Evolutionary conservation across 176 grass and related monocot genomes (phyloP).

Genomic region (Lolium rigidum): DNA sequence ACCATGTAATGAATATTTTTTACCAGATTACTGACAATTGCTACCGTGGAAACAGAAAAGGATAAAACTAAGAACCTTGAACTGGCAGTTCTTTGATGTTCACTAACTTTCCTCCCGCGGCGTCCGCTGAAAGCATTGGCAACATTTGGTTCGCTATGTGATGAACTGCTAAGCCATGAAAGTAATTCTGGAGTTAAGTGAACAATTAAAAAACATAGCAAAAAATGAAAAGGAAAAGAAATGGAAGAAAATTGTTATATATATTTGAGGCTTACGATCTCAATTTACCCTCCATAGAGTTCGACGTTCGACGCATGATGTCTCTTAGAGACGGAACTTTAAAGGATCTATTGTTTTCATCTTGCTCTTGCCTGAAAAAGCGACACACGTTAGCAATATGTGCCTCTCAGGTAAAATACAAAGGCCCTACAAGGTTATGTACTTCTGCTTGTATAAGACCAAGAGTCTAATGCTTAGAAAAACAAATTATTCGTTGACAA

Average conservation of each 20-base stretch:
- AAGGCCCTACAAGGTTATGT: conserved; percentile 3
- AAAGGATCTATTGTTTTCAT: conserved; percentile 70
- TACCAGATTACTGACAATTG: conserved; percentile 17
- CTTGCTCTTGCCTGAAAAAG: conserved; percentile 79
- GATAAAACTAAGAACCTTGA: conserved; percentile 79
- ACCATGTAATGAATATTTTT: background rate
- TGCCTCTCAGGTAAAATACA: background rate
- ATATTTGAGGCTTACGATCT: conserved; percentile 47
- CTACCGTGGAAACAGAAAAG: conserved; percentile 31
- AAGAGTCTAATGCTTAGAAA: conserved; percentile 8
- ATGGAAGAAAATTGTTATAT: conserved; percentile 19
- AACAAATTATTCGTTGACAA: conserved; percentile 31
- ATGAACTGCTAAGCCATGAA: conserved; percentile 61
- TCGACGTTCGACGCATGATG: conserved; percentile 79
- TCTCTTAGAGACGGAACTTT: conserved; percentile 67
- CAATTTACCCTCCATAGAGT: conserved; percentile 77
- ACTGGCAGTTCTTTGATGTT: conserved; percentile 87
- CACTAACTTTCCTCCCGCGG: conserved; percentile 70
- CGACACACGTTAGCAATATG: background rate
- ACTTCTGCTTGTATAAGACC: background rate
- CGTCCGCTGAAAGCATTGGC: conserved; percentile 79
- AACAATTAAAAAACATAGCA: conserved; percentile 7
- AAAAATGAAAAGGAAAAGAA: conserved; percentile 20
- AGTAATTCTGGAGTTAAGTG: conserved; percentile 39
- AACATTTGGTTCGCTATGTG: conserved; percentile 88